These are phyloP conservation scores for Diversispora epigaea DNA, from an alignment of 192 early-diverging fungal genomes.

Conservation along the genomic window DNA sequence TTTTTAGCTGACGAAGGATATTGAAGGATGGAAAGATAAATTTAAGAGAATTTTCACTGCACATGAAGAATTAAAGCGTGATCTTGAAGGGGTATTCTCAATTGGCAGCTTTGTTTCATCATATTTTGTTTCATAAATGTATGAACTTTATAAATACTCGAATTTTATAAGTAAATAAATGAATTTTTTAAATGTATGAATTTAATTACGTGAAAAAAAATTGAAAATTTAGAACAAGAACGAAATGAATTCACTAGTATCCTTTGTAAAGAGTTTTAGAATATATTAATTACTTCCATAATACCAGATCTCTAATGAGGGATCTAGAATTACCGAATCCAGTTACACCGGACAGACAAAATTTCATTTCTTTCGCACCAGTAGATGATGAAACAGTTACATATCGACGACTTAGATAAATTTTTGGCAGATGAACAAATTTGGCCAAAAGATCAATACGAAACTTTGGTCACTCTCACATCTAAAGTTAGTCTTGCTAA, in stretches of 20 bases:
- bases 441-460: conserved; percentile 24
- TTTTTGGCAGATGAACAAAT: conserved; percentile 32
- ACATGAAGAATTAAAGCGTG: neutral
- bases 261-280: conserved; percentile 4
- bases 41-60: neutral
- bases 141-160: neutral
- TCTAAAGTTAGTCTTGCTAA: conserved; percentile 11
- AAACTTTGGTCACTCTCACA: neutral
- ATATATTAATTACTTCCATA: conserved; percentile 5
- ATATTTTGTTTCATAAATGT: neutral
- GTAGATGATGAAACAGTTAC: conserved; percentile 9
- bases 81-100: neutral
- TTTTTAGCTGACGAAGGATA: neutral
- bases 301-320: conserved; percentile 8
- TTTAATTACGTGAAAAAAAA: neutral
- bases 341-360: neutral
- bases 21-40: neutral
- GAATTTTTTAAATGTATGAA: neutral
- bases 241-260: neutral
- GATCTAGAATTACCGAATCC: conserved; percentile 2
- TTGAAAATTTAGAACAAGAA: neutral
- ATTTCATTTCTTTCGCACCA: neutral
- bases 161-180: neutral
- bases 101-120: neutral
- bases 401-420: conserved; percentile 29